Percentiles rank a stretch among this genome's conserved stretches.
Conservation (phyloP, 1,139 yeast genomes). For the Debaryomyces sp. region DNA sequence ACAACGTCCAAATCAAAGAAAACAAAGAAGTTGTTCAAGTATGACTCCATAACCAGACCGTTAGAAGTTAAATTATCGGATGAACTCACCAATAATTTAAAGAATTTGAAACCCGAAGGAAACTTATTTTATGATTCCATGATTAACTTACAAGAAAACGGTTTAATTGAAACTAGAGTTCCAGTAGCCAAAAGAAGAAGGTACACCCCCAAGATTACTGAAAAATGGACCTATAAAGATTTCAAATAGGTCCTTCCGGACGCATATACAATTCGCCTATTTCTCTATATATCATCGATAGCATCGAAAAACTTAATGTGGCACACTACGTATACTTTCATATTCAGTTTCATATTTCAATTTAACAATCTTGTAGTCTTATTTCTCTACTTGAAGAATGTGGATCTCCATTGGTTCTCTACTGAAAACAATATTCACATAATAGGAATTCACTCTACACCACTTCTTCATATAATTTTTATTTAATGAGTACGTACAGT, state of each 20-base stretch:
- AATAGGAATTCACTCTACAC: neutral
- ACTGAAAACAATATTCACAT: neutral
- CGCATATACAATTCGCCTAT: neutral
- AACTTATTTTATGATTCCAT: slow-evolving; percentile 81
- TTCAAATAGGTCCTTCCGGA: slow-evolving; percentile 50
- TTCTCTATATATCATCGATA: neutral
- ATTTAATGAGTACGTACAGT: slow-evolving; percentile 3
- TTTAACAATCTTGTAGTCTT: neutral
- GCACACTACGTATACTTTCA: neutral
- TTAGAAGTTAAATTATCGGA: slow-evolving; percentile 88
- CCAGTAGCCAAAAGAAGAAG: slow-evolving; percentile 68
- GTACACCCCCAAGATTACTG: slow-evolving; percentile 75
- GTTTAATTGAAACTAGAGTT: slow-evolving; percentile 82
- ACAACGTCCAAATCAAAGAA: slow-evolving; percentile 26
- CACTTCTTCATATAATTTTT: neutral
- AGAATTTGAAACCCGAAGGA: slow-evolving; percentile 90
- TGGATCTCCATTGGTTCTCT: neutral
- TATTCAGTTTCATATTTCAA: neutral
- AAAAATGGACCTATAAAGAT: slow-evolving; percentile 92
- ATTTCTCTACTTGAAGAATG: too few species aligned
- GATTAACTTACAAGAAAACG: slow-evolving; percentile 78
- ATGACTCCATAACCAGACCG: slow-evolving; percentile 61
- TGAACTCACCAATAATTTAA: slow-evolving; percentile 82
- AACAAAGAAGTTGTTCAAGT: slow-evolving; percentile 50
- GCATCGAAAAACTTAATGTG: neutral